These are phyloP conservation scores for Syncephalastrum monosporum DNA, from an alignment of 371 early-diverging fungal genomes.

Conservation along the genomic window DNA sequence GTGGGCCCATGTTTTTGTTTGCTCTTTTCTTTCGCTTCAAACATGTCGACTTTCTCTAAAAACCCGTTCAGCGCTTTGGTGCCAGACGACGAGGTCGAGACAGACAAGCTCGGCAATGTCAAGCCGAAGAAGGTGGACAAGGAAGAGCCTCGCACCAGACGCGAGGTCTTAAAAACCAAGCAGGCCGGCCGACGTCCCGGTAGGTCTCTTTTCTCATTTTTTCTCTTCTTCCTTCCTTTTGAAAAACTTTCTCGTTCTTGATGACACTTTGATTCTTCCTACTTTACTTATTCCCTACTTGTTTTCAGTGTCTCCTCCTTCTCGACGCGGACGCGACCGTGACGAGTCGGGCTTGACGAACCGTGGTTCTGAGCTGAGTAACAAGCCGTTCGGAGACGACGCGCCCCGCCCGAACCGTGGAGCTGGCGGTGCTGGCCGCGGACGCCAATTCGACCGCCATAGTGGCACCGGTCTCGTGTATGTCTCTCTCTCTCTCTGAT, in stretches of 20 bases:
- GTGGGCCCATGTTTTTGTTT: conserved; percentile 4
- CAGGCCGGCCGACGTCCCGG: no score
- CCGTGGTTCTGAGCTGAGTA: conserved; percentile 1
- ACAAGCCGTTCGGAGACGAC: neutral
- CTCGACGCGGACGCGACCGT: conserved; percentile 28
- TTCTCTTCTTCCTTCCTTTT: no score
- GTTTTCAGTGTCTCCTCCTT: conserved; percentile 41
- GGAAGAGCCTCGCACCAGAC: conserved; percentile 8
- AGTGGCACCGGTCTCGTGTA: conserved; percentile 64
- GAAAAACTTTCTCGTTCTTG: no score
- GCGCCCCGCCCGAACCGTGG: neutral
- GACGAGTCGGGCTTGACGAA: conserved; percentile 9
- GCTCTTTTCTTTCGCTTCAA: conserved; percentile 8
- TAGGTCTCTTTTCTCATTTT: no score
- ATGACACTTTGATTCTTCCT: neutral
- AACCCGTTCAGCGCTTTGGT: conserved; percentile 38
- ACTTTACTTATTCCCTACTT: neutral
- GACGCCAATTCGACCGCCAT: conserved; percentile 76
- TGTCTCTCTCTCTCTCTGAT: conserved; percentile 9
- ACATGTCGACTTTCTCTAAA: conserved; percentile 28
- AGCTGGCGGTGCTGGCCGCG: conserved; percentile 10
- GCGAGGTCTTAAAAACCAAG: conserved; percentile 2
- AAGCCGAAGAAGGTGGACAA: conserved; percentile 23
- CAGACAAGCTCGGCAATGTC: conserved; percentile 41
- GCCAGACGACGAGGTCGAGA: conserved; percentile 37